Evolutionary conservation across 2,329 filamentous ascomycete species (phyloP).

Genomic region (Cladophialophora psammophila): DNA sequence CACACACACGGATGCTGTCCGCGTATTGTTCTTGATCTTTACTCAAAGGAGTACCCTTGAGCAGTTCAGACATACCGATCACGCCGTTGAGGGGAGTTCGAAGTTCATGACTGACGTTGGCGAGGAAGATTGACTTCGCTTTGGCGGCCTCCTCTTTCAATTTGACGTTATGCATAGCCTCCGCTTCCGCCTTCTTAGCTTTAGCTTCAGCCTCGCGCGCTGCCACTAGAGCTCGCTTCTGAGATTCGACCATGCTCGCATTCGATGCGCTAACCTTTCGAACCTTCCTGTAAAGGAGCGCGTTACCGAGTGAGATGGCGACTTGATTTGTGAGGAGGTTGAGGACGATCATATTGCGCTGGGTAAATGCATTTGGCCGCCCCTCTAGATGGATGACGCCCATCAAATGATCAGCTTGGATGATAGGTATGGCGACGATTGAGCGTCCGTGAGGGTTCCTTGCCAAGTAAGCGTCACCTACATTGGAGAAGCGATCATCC

Average conservation of each 20-base stretch:
- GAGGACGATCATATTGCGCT: constrained; percentile 61
- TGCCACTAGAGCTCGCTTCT: constrained; percentile 68
- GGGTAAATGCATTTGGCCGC: constrained; percentile 69
- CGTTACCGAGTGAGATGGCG: constrained; percentile 69
- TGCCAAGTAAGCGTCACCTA: constrained; percentile 63
- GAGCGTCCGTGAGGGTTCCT: constrained; percentile 65
- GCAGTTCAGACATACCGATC: constrained; percentile 52
- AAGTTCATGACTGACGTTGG: constrained; percentile 54
- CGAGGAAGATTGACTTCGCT: constrained; percentile 56
- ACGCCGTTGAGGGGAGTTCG: constrained; percentile 54
- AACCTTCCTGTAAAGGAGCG: constrained; percentile 66
- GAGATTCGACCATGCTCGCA: constrained; percentile 70
- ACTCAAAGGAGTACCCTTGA: constrained; percentile 49
- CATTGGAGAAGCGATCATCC: constrained; percentile 70
- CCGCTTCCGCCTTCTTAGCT: constrained; percentile 69
- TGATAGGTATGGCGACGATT: constrained; percentile 68
- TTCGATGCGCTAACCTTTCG: constrained; percentile 70
- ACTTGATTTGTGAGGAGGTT: constrained; percentile 70
- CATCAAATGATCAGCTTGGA: constrained; percentile 66
- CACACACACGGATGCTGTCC: constrained; percentile 52
- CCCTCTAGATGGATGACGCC: constrained; percentile 69
- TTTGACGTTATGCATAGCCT: constrained; percentile 70
- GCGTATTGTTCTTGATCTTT: constrained; percentile 52
- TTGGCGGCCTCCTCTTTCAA: constrained; percentile 72
- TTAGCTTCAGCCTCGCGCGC: constrained; percentile 69